Evolutionary conservation across 257 asterid genomes (phyloP), one percentile per base, ranked within the genome.

Genomic region (Jacaranda copaia): DNA sequence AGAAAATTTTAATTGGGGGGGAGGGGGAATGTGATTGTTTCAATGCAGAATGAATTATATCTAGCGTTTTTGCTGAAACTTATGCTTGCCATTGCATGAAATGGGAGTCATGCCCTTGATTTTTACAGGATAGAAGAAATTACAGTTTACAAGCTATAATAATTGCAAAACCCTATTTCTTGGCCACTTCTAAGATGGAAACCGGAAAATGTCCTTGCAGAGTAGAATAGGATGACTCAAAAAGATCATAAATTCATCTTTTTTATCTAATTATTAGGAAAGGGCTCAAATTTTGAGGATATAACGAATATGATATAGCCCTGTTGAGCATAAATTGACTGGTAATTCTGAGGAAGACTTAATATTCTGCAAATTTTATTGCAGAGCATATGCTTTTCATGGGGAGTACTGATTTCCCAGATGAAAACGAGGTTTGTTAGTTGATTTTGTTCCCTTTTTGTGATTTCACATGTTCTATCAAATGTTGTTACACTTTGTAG

Each of bases 341-440:
- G 48, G 67, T 25, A 45, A 72, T 11, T 72, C 68, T 25, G 18
- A 72, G 71, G 59, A 43, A 18, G 83, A 63, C 68, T 79, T 76
- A 25, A 25, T 25, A 82, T 51, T 49, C 56, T 58, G 6, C 51
- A 20, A 25, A 69, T 82, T 59, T 81, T 79, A 36, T 85, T 85
- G 91, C 96, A 96, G 98, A 96, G 82, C 99, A 96, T 88, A 96
- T 93, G 99, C 97, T 93, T 84, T 96, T 96, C 88, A 96, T 91
- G 98, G 98, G 99, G 80, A 96, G 99, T 77, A 78, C 90, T 58
- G 95, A 90, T 45, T 96, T 90, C 81, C 99, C 98, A 13, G 97
- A 96, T 87, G 98, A 96, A 84, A 93, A 96, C 70, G 99, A 93
- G 99, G 99, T 96, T 77, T 72, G 93, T 68, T 55, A 20, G 70